Evolutionary conservation across 2,329 filamentous ascomycete species (phyloP), one percentile per base, ranked within the genome.

Genomic region (Penicillium verrucosum): DNA sequence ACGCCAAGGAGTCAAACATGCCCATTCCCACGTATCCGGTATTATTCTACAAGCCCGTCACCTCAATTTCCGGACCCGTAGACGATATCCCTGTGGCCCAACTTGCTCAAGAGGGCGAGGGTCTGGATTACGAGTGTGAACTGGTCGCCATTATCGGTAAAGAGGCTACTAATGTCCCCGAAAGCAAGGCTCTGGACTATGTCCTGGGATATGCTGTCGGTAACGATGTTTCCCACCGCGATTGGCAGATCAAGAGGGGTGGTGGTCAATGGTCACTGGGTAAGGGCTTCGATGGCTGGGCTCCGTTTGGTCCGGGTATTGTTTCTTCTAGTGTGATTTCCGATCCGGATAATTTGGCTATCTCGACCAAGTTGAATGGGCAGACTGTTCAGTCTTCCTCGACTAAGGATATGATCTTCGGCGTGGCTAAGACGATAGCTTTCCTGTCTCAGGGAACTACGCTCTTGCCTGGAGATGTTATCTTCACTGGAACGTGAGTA

Each of bases 61-160:
- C 88, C 2, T 77, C 88, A 0, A 79, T 91, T 25, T 72, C 81
- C 0, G 88, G 87, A 2, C 88, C 88, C 0, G 78, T 73, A 2
- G 85, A 89, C 63, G 78, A 85, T 1, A 87, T 91, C 51, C 87
- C 87, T 2, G 79, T 93, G 36, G 83, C 85, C 23, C 67, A 74
- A 2, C 76, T 89, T 58, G 88, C 87, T 0, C 89, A 91, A 72
- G 80, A 86, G 59, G 79, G 79, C 46, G 76, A 78, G n/a, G 85
- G 86, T 0, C 75, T 90, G 18, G 89, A 92, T 74, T 92, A 92
- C 73, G 89, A 93, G 75, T 90, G 88, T 70, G 89, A 93, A 75
- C 80, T 93, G 7, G 87, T 91, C 14, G 80, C 85, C 37, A 78
- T 92, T 9, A 90, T 92, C 60, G 87, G 88, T 25, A 87, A 86